phyloP scores from a whole-genome alignment of 2,329 filamentous ascomycete genomes.

The Fusarium pseudonygamai region DNA sequence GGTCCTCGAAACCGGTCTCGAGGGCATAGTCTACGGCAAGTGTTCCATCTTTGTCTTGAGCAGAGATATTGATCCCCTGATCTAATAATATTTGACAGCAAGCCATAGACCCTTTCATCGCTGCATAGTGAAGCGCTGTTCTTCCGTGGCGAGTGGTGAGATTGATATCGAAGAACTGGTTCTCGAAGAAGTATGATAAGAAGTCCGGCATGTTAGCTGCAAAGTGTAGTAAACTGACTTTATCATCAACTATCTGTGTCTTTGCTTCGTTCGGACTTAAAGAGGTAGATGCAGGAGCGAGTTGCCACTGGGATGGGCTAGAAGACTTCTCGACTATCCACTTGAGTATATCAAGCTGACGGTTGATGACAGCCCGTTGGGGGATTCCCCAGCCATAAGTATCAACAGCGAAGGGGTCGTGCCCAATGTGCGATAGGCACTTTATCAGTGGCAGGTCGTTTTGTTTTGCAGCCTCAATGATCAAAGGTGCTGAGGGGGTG shows the following conservation, averaged over 20 bases:
- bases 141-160: not conserved
- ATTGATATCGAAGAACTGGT: not conserved
- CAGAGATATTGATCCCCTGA: not conserved
- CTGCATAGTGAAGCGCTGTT: not conserved
- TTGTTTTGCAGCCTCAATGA: not conserved
- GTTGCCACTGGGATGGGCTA: not conserved
- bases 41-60: not conserved
- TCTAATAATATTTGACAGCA: not conserved
- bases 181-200: not conserved
- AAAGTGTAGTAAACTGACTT: not conserved
- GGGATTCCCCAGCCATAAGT: not conserved
- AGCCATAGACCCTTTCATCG: not conserved
- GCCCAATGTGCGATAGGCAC: not conserved
- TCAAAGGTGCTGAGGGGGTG: accelerated
- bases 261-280: accelerated
- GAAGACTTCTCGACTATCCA: not conserved
- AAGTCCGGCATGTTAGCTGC: not conserved
- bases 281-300: accelerated
- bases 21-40: not conserved
- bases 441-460: not conserved
- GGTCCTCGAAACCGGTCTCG: not conserved
- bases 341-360: not conserved
- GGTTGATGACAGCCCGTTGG: not conserved
- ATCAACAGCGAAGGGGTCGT: not conserved
- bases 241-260: not conserved